Percentiles rank a stretch among this genome's conserved stretches.
Conservation (phyloP, 257 asterid species). For the Ocimum tenuiflorum region DNA sequence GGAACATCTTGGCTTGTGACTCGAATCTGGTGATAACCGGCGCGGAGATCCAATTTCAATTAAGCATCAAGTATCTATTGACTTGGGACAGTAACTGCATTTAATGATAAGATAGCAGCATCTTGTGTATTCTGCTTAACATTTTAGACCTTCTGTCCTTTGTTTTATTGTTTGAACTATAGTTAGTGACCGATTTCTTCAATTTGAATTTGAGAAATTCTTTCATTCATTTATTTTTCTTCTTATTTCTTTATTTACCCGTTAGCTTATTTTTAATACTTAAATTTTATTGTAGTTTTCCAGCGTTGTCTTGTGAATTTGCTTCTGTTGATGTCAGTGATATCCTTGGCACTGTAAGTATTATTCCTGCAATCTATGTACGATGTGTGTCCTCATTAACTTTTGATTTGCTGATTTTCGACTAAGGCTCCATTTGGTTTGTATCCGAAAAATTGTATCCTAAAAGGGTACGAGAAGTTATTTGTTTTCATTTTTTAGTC, state of each 20-base stretch:
- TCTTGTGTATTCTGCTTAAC: background rate
- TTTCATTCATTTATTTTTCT: background rate
- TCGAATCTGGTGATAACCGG: too few relatives aligned
- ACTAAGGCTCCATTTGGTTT: background rate
- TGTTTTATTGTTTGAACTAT: background rate
- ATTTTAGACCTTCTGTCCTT: background rate
- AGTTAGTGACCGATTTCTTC: conserved; percentile 9
- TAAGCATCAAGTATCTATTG: conserved; percentile 3
- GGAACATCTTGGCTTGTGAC: too few relatives aligned
- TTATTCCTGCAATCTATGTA: conserved; percentile 5
- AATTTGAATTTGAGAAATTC: background rate
- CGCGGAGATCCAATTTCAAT: too few relatives aligned
- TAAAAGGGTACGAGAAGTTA: too few relatives aligned
- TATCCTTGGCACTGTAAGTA: conserved; percentile 91
- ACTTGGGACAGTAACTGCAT: background rate
- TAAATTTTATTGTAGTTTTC: conserved; percentile 56
- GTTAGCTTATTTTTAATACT: conserved; percentile 13
- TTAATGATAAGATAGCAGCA: background rate
- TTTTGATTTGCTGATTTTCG: background rate
- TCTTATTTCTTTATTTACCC: background rate
- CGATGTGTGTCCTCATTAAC: background rate
- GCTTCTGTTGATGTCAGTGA: conserved; percentile 96
- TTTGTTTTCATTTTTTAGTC: too few relatives aligned
- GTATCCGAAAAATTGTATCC: too few relatives aligned
- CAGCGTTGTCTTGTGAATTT: conserved; percentile 94